Evolutionary conservation across 2,329 filamentous ascomycete species (phyloP), one percentile per base, ranked within the genome.

Genomic region (Phoma sp.): DNA sequence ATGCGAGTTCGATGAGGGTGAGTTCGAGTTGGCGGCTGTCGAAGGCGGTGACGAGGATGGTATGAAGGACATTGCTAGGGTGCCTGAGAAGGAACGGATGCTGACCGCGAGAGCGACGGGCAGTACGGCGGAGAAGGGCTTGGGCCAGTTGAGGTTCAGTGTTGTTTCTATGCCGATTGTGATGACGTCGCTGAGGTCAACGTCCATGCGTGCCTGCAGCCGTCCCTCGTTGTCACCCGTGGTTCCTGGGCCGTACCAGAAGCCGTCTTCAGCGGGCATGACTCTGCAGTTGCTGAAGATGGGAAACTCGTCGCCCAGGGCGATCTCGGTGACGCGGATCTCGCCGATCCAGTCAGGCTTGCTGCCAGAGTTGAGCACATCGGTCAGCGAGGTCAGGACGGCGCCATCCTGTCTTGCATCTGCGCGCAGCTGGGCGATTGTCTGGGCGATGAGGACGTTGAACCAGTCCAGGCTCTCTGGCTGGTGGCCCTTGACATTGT

Each of bases 231-330:
- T 84, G 31, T 81, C 80, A 58, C 82, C 78, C 13, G 62, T 52
- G 19, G 82, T 83, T 74, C 51, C 78, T 6, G 72, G 72, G 62
- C 74, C 65, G 67, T 68, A 67, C 43, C 65, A 67, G 32, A 88
- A 78, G 1, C 89, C 89, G 74, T 93, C 89, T 64, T 94, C 90
- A 0, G 97, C 91, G 2, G 93, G 92, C 57, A 97, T 97, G 51
- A 99, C 90, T 55, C 95, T 87, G 71, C 95, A 98, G 75, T 99
- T 99, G 80, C 93, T 97, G 76, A 99, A 96, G 48, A 99, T 99
- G 25, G 95, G 95, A 62, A 98, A 99, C 68, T 99, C 95, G 68
- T 99, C 95, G 27, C 95, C 95, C 4, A 99, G 81, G 45, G 89
- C 96, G 57, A 99, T 87, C 77, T 99, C 94, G 2, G 93, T 96